Evolutionary conservation across 2,329 filamentous ascomycete species (phyloP), one percentile per base, ranked within the genome.

Genomic region (Monosporascus sp.): DNA sequence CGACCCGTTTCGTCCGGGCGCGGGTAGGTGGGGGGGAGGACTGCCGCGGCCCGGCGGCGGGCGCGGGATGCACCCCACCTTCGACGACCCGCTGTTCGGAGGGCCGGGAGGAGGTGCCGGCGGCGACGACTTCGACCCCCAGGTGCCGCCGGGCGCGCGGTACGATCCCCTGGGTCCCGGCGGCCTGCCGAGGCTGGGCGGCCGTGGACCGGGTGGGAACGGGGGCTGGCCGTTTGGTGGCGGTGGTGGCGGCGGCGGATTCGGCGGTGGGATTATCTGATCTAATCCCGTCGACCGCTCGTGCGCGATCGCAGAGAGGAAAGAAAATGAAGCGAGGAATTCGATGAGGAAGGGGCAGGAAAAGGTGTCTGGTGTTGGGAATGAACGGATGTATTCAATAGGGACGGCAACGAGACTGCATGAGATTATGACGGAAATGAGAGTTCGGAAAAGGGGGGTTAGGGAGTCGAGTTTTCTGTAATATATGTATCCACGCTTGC

Each of bases 21-120:
- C 90, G 52, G 81, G 85, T 7, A 81, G 82, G 31, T 77, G 79
- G 24, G 78, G 81, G 48, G 74, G 81, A n/a, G 79, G 82, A 0
- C 70, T 84, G 5, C 76, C 77, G 22, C 73, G 78, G n/a, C 76
- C 77, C 1, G 81, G 83, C 15, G 81, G 85, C 20, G 80, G 80
- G 11, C 85, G 87, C 14, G 94, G 94, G 1, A 99, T 99, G 94
- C 89, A 97, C 70, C 94, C 94, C 1, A 96, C 92, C 0, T 94
- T 96, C 67, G 90, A 96, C 62, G 92, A 97, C 66, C 90, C 90
- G 7, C 71, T 97, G 48, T 96, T 96, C 66, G 80, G 79, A 6
- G 87, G 43, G 5, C n/a, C 22, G 5, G 43, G 86, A 0, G 71
- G 69, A 9, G 74, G 74, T 7, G 78, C 76, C 1, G 71, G 74